Evolutionary conservation across 371 early-diverging fungal genomes (phyloP).

Genomic region (Apophysomyces trapeziformis): DNA sequence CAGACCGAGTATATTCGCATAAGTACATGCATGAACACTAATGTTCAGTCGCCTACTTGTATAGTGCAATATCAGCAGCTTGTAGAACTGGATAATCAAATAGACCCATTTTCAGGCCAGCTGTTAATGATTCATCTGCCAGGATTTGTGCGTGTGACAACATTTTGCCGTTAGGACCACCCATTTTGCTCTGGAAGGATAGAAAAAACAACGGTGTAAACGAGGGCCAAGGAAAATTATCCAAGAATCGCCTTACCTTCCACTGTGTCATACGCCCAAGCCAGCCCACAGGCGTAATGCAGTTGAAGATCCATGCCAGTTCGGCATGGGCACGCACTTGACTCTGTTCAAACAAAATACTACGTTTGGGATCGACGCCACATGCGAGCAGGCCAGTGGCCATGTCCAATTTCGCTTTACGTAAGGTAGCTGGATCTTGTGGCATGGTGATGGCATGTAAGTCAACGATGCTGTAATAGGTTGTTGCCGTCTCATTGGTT

Average conservation of each 20-base stretch:
- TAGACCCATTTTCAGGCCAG: conserved; percentile 75
- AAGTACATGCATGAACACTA: background rate
- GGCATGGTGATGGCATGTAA: conserved; percentile 92
- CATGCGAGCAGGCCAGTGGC: conserved; percentile 82
- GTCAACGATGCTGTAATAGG: conserved; percentile 84
- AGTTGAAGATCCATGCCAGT: conserved; percentile 86
- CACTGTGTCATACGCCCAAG: conserved; percentile 96
- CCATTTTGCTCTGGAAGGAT: conserved; percentile 51
- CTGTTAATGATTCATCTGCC: conserved; percentile 51
- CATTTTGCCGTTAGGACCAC: conserved; percentile 23
- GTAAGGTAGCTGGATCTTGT: conserved; percentile 68
- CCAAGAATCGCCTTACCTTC: conserved; percentile 62
- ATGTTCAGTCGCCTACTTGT: conserved; percentile 53
- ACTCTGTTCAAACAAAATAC: conserved; percentile 82
- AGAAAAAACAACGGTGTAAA: background rate
- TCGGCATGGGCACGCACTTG: conserved; percentile 81
- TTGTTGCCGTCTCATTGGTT: conserved; percentile 29
- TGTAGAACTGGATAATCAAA: conserved; percentile 93
- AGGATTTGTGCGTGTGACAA: conserved; percentile 45
- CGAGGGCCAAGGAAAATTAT: background rate
- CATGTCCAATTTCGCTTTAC: conserved; percentile 69
- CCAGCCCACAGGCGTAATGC: conserved; percentile 87
- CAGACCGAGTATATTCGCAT: background rate
- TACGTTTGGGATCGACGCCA: conserved; percentile 82
- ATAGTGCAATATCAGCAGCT: conserved; percentile 94